These are phyloP conservation scores for Rhinocladiella mackenziei DNA, from an alignment of 2,329 filamentous ascomycete genomes.

Conservation along the genomic window DNA sequence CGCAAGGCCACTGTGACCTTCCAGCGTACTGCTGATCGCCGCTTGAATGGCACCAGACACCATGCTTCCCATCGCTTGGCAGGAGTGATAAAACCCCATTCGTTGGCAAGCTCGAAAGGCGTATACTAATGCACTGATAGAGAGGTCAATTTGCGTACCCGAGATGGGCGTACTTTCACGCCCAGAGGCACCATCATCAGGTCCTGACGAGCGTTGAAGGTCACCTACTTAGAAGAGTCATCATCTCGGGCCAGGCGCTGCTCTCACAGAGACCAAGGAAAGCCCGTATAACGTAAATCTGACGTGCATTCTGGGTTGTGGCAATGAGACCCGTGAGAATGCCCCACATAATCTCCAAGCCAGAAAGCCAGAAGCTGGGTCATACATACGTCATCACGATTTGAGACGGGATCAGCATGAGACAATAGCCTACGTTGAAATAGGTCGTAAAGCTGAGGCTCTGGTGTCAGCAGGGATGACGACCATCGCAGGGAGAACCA, in stretches of 20 bases:
- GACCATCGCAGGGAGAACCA: neutral
- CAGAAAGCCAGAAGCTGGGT: constrained; percentile 31
- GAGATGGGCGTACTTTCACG: too few relatives aligned
- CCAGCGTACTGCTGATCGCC: constrained; percentile 32
- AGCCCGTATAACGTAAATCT: constrained; percentile 36
- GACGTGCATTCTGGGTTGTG: constrained; percentile 31
- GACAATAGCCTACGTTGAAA: constrained; percentile 40
- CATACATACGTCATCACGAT: constrained; percentile 39
- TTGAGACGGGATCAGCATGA: constrained; percentile 39
- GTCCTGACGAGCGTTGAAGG: too few relatives aligned
- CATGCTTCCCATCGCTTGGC: constrained; percentile 36
- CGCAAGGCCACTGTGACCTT: constrained; percentile 23
- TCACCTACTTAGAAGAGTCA: constrained; percentile 33
- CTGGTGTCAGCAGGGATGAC: neutral
- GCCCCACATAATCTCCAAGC: constrained; percentile 36
- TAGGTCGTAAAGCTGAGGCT: constrained; percentile 38
- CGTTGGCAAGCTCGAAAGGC: constrained; percentile 38
- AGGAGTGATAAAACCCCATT: constrained; percentile 37
- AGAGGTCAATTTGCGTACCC: too few relatives aligned
- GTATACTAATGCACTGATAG: constrained; percentile 38
- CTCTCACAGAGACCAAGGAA: constrained; percentile 36
- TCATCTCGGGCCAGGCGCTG: constrained; percentile 35
- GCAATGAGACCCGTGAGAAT: constrained; percentile 34
- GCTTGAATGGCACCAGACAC: constrained; percentile 38
- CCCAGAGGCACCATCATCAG: too few relatives aligned